Evolutionary conservation across 2,329 filamentous ascomycete genomes (phyloP).

Genomic region (Magnaporthiopsis incrustans): DNA sequence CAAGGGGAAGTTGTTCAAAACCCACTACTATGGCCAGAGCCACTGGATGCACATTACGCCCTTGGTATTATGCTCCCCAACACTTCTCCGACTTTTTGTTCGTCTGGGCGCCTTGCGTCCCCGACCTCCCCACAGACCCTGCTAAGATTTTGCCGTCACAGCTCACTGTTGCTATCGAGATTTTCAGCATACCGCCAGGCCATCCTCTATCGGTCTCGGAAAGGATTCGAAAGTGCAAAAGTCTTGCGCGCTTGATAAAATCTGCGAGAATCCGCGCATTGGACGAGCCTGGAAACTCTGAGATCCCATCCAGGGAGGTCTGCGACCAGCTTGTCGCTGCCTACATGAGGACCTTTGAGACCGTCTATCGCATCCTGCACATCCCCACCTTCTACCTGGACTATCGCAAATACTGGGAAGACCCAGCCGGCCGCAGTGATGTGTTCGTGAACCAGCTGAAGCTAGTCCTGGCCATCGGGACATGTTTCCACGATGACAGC

Average conservation of each 20-base stretch:
- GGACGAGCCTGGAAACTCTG: constrained; percentile 4
- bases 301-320: constrained; percentile 20
- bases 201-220: constrained; percentile 27
- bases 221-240: constrained; percentile 35
- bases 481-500: constrained; percentile 36
- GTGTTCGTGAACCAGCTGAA: constrained; percentile 45
- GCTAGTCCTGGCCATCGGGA: constrained; percentile 44
- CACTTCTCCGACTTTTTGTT: too few relatives aligned
- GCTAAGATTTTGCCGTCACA: constrained; percentile 15
- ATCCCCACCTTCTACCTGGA: constrained; percentile 47
- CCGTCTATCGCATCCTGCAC: constrained; percentile 49
- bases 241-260: constrained; percentile 44
- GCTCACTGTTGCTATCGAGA: constrained; percentile 30
- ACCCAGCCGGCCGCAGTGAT: constrained; percentile 3
- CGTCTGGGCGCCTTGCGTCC: too few relatives aligned
- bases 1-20: constrained; percentile 45
- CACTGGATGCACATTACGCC: constrained; percentile 41
- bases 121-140: background rate
- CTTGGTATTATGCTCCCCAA: constrained; percentile 17
- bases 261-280: constrained; percentile 23
- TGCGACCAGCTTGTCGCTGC: constrained; percentile 42
- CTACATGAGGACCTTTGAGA: constrained; percentile 50
- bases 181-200: constrained; percentile 26
- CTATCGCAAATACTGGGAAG: constrained; percentile 40
- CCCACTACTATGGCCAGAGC: constrained; percentile 46